phyloP scores from a whole-genome alignment of 2,329 filamentous ascomycete genomes.

The Claviceps sp. region DNA sequence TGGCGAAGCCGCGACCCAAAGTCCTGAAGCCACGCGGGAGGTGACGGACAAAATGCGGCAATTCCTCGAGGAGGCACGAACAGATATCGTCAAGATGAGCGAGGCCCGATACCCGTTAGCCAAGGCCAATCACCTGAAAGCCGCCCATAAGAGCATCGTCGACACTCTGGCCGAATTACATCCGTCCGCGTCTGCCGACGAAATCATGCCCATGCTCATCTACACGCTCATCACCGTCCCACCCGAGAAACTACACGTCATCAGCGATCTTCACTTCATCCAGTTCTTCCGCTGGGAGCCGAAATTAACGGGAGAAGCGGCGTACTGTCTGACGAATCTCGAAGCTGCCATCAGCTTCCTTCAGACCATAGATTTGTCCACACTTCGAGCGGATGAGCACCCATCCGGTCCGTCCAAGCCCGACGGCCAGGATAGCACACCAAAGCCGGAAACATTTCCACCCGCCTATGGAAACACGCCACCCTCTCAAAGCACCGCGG shows the following conservation, averaged over 20 bases:
- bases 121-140: slow-evolving; percentile 79
- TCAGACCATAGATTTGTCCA: slow-evolving; percentile 88
- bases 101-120: slow-evolving; percentile 77
- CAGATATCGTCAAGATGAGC: slow-evolving; percentile 67
- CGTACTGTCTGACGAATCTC: slow-evolving; percentile 91
- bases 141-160: slow-evolving; percentile 86
- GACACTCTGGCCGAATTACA: slow-evolving; percentile 61
- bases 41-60: slow-evolving; percentile 55
- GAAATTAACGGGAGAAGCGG: slow-evolving; percentile 84
- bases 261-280: slow-evolving; percentile 92
- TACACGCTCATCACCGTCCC: slow-evolving; percentile 88
- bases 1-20: slow-evolving; percentile 40
- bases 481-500: slow-evolving; percentile 18
- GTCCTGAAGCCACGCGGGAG: slow-evolving; percentile 43
- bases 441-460: slow-evolving; percentile 41
- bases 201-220: slow-evolving; percentile 92
- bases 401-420: slow-evolving; percentile 53
- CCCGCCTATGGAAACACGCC: slow-evolving; percentile 36
- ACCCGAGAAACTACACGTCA: slow-evolving; percentile 71
- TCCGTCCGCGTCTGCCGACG: slow-evolving; percentile 81
- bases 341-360: slow-evolving; percentile 91
- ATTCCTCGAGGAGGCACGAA: slow-evolving; percentile 56
- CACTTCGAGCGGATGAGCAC: slow-evolving; percentile 65
- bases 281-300: slow-evolving; percentile 76
- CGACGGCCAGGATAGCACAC: slow-evolving; percentile 32